Evolutionary conservation across 1,284 basidiomycete species (phyloP), one percentile per base, ranked within the genome.

Genomic region (Cryptococcus sp.): DNA sequence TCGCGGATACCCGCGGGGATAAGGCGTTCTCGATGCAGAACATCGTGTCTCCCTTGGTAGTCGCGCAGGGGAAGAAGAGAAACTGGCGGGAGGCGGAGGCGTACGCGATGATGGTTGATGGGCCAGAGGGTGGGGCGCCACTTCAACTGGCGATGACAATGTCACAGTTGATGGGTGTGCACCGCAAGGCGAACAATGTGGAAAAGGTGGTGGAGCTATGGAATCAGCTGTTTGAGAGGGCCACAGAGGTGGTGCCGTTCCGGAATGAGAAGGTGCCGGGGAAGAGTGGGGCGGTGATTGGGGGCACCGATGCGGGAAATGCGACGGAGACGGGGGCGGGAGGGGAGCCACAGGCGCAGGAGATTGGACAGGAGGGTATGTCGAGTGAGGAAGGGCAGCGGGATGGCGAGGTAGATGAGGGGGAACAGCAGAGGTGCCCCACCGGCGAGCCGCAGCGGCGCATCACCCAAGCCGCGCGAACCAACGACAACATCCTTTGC

Each of bases 161-260:
- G 3, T 80, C 85, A 3, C 80, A 83, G 50, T 76, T 95, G 21
- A 81, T 98, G 69, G 85, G 91, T 62, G 85, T 83, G 0, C 88
- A 95, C 71, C 84, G 90, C 18, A 81, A 82, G 20, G 79, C 79
- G 1, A 79, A 79, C 24, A 81, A 90, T 61, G 68, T 85, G 12
- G 81, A 84, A 3, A 81, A 78, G 1, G 84, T 87, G 18, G 77
- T 80, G 53, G 73, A 81, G 20, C 67, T 89, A 4, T 97, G 92
- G 91, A 80, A 84, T 13, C 80, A 84, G 84, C 91, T 47, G 80
- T 85, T 70, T 71, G 83, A 18, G 70, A 84, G 12, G 39, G 85
- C 83, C 24, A 36, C 43, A 4, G 56, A 55, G 5, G 47, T 16
- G 12, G 37, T 44, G 11, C 18, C 18, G 9, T 36, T n/a, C 18